Evolutionary conservation across 2,329 filamentous ascomycete genomes (phyloP), one percentile per base, ranked within the genome.

Genomic region (Fusarium kyushuense): DNA sequence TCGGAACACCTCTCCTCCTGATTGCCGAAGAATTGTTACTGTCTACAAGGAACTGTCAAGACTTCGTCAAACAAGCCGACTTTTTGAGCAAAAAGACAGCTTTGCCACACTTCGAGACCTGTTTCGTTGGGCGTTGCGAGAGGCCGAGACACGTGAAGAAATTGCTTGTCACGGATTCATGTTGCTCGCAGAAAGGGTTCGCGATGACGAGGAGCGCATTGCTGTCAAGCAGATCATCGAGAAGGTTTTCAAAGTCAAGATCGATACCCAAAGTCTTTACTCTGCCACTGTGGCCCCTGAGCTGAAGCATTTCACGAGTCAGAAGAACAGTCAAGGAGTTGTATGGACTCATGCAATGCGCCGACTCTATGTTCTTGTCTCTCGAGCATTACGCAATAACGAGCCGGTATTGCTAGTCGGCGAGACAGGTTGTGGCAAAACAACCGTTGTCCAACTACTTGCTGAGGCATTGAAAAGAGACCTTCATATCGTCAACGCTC

Each of bases 271-370:
- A 41, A 77, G 84, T 9, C 82, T 99, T 8, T 99, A 98, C 76
- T 87, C 89, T 51, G 78, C 84, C n/a, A 78, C 81, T 1, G 79
- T 81, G 29, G 84, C 88, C 9, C 83, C 88, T 3, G 86, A 88
- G 67, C 83, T 90, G 58, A 81, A 82, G 58, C 79, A 82, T 16
- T 80, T 86, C 32, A 77, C 81, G 21, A 72, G 77, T 13, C 80
- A 80, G 36, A 72, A 81, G 1, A 88, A 89, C 67, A 76, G 79
- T 3, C 87, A 90, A 61, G 87, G 86, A 2, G 89, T 99, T 46
- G 93, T 99, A 3, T 99, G 96, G 96, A 99, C 96, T 0, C 89
- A 89, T 68, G 94, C 95, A 0, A 99, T 99, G 95, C 90, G 93
- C 17, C 87, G 96, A 52, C 84, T 99, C 1, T 98, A 95, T 75